A percentile compares a stretch with the other conserved stretches of the same genome.
Evolutionary conservation across 805 yeast genomes (phyloP).

Genomic region (Kuraishia ogatae): DNA sequence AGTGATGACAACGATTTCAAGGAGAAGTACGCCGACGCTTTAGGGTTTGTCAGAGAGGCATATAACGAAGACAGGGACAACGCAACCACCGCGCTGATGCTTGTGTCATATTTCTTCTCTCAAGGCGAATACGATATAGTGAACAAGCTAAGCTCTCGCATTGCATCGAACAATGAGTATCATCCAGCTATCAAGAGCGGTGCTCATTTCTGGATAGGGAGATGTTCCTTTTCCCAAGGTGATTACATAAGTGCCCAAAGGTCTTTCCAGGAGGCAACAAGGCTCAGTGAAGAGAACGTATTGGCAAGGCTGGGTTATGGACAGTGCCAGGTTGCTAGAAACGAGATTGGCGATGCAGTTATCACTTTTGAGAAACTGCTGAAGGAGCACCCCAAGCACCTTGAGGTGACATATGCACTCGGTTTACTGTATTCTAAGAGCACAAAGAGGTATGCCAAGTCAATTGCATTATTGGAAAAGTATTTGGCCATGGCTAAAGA

Average conservation of each 20-base stretch:
- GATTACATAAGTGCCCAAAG: conserved; percentile 67
- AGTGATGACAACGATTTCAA: conserved; percentile 55
- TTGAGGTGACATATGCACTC: conserved; percentile 67
- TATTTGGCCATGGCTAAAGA: conserved; percentile 58
- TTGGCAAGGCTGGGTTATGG: conserved; percentile 79
- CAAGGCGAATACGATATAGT: conserved; percentile 52
- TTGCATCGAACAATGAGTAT: conserved; percentile 27
- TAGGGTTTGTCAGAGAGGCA: conserved; percentile 37
- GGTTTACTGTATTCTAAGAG: conserved; percentile 65
- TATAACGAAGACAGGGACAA: conserved; percentile 35
- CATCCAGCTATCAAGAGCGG: conserved; percentile 39
- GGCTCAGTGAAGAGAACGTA: conserved; percentile 52
- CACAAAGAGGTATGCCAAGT: conserved; percentile 28
- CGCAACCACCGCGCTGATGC: conserved; percentile 53
- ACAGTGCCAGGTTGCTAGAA: conserved; percentile 71
- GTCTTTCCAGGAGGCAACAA: conserved; percentile 63
- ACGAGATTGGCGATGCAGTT: conserved; percentile 73
- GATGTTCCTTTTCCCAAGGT: conserved; percentile 53
- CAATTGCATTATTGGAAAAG: conserved; percentile 58
- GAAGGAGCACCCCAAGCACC: conserved; percentile 54
- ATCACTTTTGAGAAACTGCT: conserved; percentile 73
- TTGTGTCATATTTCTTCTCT: conserved; percentile 68
- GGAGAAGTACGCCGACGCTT: conserved; percentile 46
- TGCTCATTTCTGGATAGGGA: conserved; percentile 77
- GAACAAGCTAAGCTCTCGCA: conserved; percentile 43